These are phyloP conservation scores for Cruciata laevipes DNA, from an alignment of 257 asterid genomes.

Conservation along the genomic window DNA sequence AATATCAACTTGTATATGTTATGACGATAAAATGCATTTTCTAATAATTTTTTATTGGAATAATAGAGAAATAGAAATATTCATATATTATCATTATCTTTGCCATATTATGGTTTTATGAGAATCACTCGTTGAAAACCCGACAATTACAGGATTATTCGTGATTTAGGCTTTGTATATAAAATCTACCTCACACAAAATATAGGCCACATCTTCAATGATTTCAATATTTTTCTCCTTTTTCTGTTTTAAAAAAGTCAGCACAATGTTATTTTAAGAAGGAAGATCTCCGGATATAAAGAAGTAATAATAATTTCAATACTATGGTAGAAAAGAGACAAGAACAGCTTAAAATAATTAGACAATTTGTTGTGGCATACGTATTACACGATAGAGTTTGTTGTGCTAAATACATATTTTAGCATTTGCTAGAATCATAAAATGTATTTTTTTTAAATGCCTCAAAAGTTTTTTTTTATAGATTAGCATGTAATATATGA, in stretches of 20 bases:
- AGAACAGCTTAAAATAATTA: no score
- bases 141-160: conserved; percentile 5
- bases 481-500: not conserved
- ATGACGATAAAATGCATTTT: no score
- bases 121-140: conserved; percentile 24
- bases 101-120: not conserved
- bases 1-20: no score
- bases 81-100: not conserved
- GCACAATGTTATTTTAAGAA: not conserved
- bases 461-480: no score
- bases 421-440: not conserved
- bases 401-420: not conserved
- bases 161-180: not conserved
- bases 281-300: no score
- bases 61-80: no score
- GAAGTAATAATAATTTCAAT: no score
- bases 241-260: not conserved
- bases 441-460: no score
- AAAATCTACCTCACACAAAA: not conserved
- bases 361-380: no score
- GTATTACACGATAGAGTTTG: no score
- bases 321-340: no score
- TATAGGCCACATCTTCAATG: conserved; percentile 16
- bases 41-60: no score
- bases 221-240: not conserved